Evolutionary conservation across 177 flowering plant genomes (phyloP), one percentile per base, ranked within the genome.

Genomic region (Telopea speciosissima): DNA sequence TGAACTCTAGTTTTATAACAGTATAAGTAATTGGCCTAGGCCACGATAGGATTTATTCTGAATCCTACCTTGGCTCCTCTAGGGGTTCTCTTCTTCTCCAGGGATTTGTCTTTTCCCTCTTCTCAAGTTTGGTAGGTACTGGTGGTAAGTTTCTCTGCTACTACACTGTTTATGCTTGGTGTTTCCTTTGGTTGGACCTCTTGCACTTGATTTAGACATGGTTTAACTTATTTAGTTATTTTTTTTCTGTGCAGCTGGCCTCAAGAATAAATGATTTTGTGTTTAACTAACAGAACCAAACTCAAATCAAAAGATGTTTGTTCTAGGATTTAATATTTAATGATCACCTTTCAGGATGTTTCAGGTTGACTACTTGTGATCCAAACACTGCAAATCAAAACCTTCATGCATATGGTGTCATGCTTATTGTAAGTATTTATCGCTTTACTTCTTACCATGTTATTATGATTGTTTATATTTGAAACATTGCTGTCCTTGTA

Each of bases 361-460:
- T 84, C 82, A 81, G 77, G 82, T 76, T 85, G 76, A 76, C 85
- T 73, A 70, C 80, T 24, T 87, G 90, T 65, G 74, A 86, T 67
- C 72, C 80, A 62, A 80, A 77, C 66, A 75, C 85, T 17, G 76
- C 83, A 42, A 81, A 74, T 66, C 88, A 83, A 78, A 83, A 84
- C 74, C 77, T 87, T 67, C 85, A 78, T 67, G 85, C 81, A 8
- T 85, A 83, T 70, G 90, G 90, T 22, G 24, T 81, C 73, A 68
- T 87, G 82, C 79, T 87, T 62, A 70, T 85, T 70, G 90, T 87
- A 85, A 85, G 85, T 79, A 64, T 5, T 65, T 24, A 14, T 65
- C 62, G 22, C 7, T 68, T 68, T 8, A 40, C 14, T 25, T 62
- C 63, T 58, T 21, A 59, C 36, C 6, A 36, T 62, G 3, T 6